phyloP scores from a whole-genome alignment of 2,329 filamentous ascomycete species.

The Chaetomium strumarium region DNA sequence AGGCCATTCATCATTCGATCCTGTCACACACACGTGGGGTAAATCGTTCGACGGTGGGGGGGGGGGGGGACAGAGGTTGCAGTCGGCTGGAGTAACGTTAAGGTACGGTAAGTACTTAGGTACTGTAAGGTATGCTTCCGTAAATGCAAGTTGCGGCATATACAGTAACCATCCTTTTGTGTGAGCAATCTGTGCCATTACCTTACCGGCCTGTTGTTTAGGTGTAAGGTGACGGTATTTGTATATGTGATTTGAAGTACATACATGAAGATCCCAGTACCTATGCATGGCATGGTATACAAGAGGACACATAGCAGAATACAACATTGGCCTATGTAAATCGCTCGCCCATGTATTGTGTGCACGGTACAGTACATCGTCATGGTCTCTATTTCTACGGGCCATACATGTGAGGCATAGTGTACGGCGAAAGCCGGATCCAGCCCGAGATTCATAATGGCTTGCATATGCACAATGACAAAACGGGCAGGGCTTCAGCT shows the following conservation, averaged over 20 bases:
- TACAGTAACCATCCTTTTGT: not conserved
- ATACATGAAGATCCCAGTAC: too few species aligned
- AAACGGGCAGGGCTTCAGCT: not conserved
- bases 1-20: conserved; percentile 8
- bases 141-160: too few species aligned
- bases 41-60: conserved; percentile 16
- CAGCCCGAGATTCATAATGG: not conserved
- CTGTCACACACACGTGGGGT: conserved; percentile 10
- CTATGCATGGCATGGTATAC: too few species aligned
- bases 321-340: not conserved
- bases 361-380: too few species aligned
- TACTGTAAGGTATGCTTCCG: too few species aligned
- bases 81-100: not conserved
- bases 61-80: not conserved
- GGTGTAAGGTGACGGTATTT: too few species aligned
- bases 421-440: not conserved
- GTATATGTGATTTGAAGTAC: too few species aligned
- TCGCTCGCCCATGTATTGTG: not conserved
- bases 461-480: not conserved
- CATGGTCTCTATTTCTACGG: too few species aligned
- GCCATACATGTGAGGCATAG: not conserved
- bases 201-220: not conserved
- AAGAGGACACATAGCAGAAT: not conserved
- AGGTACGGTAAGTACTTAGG: too few species aligned
- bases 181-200: not conserved